Evolutionary conservation across 2,329 filamentous ascomycete species (phyloP), one percentile per base, ranked within the genome.

Genomic region (Aspergillus unguis): DNA sequence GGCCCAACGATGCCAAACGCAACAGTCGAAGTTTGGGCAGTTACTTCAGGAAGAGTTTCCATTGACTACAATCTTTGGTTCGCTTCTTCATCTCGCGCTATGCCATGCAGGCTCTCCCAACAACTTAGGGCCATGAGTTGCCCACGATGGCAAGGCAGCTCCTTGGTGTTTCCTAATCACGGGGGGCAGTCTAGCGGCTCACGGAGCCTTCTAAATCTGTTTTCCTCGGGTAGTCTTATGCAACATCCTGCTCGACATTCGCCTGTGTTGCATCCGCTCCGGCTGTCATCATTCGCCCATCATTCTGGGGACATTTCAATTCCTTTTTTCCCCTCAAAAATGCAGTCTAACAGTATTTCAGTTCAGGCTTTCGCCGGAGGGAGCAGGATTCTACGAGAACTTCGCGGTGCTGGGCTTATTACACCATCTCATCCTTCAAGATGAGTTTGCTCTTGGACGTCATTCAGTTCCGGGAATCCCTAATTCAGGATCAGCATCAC

Each of bases 211-310:
- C 29, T 44, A 25, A 23, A 45, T 31, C 38, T 31, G 35, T 45
- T 32, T 47, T 50, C 27, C 42, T 52, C 48, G 41, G 46, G 48
- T 53, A 54, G 52, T 40, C 52, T 54, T 42, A 60, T 58, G 58
- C 58, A 60, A 38, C 37, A 38, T 51, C 33, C 52, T 58, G 52
- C 52, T 60, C 42, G 48, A 60, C 51, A 58, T 58, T 43, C 35
- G 29, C 47, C 41, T 36, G 33, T 46, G 52, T 48, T 55, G 58
- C 43, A 53, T 50, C 43, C 28, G 35, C 27, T 50, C 29, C 17
- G 17, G n/a, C 4, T 35, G 5, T 28, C 29, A 46, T 33, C 33
- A 35, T 36, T 28, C 29, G 35, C 33, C 31, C 25, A 9, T 9
- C 47, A 31, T 25, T 23, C 32, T 44, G 33, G 29, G 17, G 25